Evolutionary conservation across 495 filamentous ascomycete species (phyloP).

Genomic region (Xylaria scruposa): DNA sequence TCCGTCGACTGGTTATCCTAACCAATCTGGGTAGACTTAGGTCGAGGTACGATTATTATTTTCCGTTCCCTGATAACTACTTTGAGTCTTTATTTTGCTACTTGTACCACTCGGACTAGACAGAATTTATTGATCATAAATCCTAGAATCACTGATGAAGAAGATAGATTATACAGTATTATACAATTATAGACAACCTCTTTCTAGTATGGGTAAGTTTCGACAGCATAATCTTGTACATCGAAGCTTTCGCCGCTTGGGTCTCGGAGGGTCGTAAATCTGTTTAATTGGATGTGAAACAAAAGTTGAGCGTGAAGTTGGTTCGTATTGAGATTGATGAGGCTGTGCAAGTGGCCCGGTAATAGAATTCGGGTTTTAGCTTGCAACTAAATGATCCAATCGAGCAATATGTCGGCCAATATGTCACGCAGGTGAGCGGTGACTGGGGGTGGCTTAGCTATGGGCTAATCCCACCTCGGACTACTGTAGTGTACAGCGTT

Average conservation of each 20-base stretch:
- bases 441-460: constrained; percentile 18
- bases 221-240: neutral
- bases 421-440: constrained; percentile 9
- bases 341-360: constrained; percentile 14
- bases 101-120: neutral
- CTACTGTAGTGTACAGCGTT: neutral
- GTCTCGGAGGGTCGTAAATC: neutral
- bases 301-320: neutral
- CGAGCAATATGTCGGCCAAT: neutral
- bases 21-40: neutral
- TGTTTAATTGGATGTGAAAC: constrained; percentile 10
- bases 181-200: neutral
- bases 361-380: neutral
- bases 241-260: neutral
- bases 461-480: constrained; percentile 14
- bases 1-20: constrained; percentile 4
- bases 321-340: constrained; percentile 22
- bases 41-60: neutral
- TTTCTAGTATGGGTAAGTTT: neutral
- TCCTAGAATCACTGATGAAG: neutral
- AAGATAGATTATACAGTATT: neutral
- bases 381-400: neutral
- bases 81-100: neutral
- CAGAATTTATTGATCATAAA: neutral
- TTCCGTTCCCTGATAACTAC: neutral